phyloP scores from a whole-genome alignment of 306 rosid species.

The Chamaecrista fasciculata region DNA sequence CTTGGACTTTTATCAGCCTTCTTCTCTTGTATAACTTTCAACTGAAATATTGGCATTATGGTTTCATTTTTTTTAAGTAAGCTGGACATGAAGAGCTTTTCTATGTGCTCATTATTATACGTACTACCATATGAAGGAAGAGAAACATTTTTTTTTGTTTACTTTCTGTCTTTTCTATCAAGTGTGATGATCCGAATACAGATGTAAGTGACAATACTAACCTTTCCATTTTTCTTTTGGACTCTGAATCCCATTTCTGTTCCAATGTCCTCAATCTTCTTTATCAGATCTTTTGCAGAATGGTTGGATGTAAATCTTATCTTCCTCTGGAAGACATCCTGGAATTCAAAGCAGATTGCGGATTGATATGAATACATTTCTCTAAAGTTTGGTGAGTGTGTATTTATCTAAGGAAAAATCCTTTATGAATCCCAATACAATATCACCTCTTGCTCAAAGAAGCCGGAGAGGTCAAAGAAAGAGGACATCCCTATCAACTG shows the following conservation, averaged over 20 bases:
- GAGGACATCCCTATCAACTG: constrained; percentile 92
- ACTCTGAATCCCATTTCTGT: constrained; percentile 75
- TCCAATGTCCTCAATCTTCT: constrained; percentile 69
- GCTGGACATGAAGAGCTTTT: background rate
- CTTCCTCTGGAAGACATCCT: constrained; percentile 92
- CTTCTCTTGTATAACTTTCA: constrained; percentile 64
- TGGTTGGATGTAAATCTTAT: constrained; percentile 82
- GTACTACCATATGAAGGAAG: background rate
- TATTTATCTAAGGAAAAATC: background rate
- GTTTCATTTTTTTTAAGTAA: background rate
- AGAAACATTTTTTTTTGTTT: background rate
- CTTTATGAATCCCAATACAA: too few species aligned
- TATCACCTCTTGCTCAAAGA: constrained; percentile 92
- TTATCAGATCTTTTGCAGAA: constrained; percentile 62
- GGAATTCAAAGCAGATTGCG: constrained; percentile 3
- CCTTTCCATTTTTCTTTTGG: constrained; percentile 79
- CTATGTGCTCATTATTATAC: background rate
- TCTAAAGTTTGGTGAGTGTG: background rate
- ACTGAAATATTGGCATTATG: constrained; percentile 43
- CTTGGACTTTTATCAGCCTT: constrained; percentile 43
- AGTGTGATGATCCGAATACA: background rate
- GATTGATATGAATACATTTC: background rate
- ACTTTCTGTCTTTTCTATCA: background rate
- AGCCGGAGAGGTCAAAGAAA: constrained; percentile 82
- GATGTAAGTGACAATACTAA: constrained; percentile 24